Percentiles rank a stretch among this genome's conserved stretches.
Evolutionary conservation across 345 rosid species (phyloP).

Genomic region (Raphanus sativus): DNA sequence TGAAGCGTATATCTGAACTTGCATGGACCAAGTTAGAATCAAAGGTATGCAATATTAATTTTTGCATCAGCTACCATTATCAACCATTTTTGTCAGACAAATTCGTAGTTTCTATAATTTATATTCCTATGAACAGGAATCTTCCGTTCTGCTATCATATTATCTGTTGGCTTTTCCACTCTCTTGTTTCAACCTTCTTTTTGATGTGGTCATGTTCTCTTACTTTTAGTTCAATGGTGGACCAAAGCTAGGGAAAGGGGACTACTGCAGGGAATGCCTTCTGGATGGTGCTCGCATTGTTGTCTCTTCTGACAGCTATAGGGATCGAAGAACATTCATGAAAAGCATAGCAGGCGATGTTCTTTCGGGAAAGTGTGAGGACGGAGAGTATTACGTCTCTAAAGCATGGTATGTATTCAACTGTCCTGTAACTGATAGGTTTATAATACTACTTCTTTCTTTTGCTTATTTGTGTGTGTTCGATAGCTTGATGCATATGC

Average conservation of each 20-base stretch:
- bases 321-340: conserved; percentile 81
- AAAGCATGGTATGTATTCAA: conserved; percentile 67
- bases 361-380: conserved; percentile 60
- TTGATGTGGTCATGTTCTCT: conserved; percentile 29
- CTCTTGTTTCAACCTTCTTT: conserved; percentile 7
- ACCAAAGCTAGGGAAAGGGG: conserved; percentile 64
- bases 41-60: conserved; percentile 38
- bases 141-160: conserved; percentile 8
- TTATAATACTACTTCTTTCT: conserved; percentile 5
- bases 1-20: conserved; percentile 75
- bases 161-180: not conserved
- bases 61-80: conserved; percentile 18
- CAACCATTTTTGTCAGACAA: conserved; percentile 5
- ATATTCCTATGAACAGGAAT: not conserved
- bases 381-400: conserved; percentile 73
- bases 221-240: conserved; percentile 68
- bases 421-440: conserved; percentile 17
- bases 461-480: conserved; percentile 4
- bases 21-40: conserved; percentile 74
- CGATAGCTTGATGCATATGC: conserved; percentile 15
- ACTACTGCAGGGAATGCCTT: conserved; percentile 81
- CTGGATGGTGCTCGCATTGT: conserved; percentile 62
- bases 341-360: conserved; percentile 64
- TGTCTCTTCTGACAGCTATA: conserved; percentile 84
- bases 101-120: conserved; percentile 11